phyloP scores from a whole-genome alignment of 371 early-diverging fungal genomes.

The Mucor circinelloides region DNA sequence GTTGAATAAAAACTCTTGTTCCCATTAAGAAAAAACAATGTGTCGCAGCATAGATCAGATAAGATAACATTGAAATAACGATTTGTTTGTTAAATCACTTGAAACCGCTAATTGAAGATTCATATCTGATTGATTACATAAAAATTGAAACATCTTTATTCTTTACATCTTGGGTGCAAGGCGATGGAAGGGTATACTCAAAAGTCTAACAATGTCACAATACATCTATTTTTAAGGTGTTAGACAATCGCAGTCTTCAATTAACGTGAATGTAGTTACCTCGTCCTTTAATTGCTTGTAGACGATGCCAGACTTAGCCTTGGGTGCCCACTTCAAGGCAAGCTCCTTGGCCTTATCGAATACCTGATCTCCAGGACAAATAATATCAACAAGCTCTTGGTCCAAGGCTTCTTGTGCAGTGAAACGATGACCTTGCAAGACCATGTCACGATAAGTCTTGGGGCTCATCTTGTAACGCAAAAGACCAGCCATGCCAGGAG shows the following conservation, averaged over 20 bases:
- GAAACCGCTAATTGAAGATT: background rate
- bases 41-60: background rate
- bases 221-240: conserved; percentile 28
- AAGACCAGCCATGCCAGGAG: conserved; percentile 77
- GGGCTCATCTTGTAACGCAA: conserved; percentile 65
- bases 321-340: conserved; percentile 60
- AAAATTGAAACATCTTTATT: background rate
- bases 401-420: conserved; percentile 66
- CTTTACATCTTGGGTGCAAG: conserved; percentile 38
- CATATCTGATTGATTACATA: background rate
- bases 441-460: conserved; percentile 60
- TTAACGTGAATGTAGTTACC: conserved; percentile 22
- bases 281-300: conserved; percentile 53
- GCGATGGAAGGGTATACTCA: conserved; percentile 33
- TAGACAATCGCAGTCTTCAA: background rate
- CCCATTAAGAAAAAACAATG: no score
- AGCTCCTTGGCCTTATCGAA: conserved; percentile 56
- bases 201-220: conserved; percentile 14
- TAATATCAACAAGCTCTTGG: conserved; percentile 63
- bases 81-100: background rate
- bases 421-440: conserved; percentile 72
- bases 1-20: background rate
- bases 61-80: background rate
- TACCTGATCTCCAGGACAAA: conserved; percentile 51
- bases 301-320: conserved; percentile 52